A percentile compares a stretch with the other conserved stretches of the same genome.
These are phyloP conservation scores for Backusella australiensis DNA, from an alignment of 192 early-diverging fungal species.

Conservation along the genomic window DNA sequence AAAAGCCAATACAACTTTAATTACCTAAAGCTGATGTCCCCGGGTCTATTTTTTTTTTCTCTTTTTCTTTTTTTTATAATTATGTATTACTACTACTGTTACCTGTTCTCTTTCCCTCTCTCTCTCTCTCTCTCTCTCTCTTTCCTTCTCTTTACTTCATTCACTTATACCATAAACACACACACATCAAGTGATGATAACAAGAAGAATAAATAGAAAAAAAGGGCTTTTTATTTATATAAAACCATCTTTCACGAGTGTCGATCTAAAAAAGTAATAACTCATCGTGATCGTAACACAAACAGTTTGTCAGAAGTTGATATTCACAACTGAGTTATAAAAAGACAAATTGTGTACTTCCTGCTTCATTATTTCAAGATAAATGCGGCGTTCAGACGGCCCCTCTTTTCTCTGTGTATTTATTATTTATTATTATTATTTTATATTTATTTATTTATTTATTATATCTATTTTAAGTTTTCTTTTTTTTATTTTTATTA, in stretches of 20 bases:
- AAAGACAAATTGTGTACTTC: conserved; percentile 6
- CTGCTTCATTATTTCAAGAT: conserved; percentile 1
- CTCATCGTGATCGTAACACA: background rate
- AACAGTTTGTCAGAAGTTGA: background rate
- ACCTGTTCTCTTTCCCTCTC: too few species aligned
- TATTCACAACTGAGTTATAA: conserved; percentile 1
- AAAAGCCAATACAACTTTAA: background rate
- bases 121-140: too few species aligned
- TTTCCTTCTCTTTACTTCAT: too few species aligned
- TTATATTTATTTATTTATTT: background rate
- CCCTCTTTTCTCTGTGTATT: background rate
- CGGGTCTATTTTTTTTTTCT: background rate
- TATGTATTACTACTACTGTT: too few species aligned
- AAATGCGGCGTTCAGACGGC: conserved; percentile 2
- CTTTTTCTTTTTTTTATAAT: too few species aligned
- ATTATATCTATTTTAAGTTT: conserved; percentile 8
- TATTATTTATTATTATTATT: conserved; percentile 7
- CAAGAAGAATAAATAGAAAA: background rate
- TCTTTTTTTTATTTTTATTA: background rate
- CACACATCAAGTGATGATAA: background rate
- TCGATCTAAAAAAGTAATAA: conserved; percentile 1
- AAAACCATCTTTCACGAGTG: background rate
- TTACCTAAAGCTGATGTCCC: background rate
- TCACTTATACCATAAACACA: too few species aligned
- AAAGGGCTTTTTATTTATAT: background rate